phyloP scores from a whole-genome alignment of 2,329 filamentous ascomycete genomes.

The Aspergillus felis region DNA sequence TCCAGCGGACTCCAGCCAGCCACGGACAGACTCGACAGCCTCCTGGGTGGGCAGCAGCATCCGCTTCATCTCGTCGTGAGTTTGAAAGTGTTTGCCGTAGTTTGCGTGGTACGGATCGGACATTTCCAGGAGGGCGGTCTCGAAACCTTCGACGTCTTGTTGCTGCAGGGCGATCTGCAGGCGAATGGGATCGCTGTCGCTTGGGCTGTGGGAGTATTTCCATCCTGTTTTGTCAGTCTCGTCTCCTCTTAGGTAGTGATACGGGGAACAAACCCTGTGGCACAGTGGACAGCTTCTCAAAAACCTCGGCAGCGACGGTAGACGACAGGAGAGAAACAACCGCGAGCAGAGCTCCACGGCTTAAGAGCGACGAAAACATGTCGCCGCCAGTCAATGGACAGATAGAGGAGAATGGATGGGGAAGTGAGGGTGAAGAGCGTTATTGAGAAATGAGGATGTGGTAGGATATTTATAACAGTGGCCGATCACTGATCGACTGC shows the following conservation, averaged over 20 bases:
- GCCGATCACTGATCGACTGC: neutral
- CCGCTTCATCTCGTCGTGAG: constrained; percentile 46
- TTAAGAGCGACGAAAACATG: constrained; percentile 25
- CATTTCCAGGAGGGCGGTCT: constrained; percentile 46
- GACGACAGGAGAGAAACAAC: constrained; percentile 26
- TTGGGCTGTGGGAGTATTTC: constrained; percentile 27
- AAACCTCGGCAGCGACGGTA: constrained; percentile 27
- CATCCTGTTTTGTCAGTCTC: constrained; percentile 24
- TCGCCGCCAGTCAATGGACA: neutral
- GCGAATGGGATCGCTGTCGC: constrained; percentile 23
- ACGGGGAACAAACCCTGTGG: constrained; percentile 27
- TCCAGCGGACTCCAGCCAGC: constrained; percentile 45
- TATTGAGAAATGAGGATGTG: neutral
- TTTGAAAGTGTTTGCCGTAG: constrained; percentile 49
- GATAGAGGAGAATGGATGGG: too few relatives aligned
- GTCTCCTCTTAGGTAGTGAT: neutral
- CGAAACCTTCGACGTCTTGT: constrained; percentile 36
- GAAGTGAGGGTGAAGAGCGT: neutral
- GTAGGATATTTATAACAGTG: neutral
- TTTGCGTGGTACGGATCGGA: constrained; percentile 46
- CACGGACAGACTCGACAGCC: constrained; percentile 39
- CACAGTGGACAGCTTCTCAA: constrained; percentile 32
- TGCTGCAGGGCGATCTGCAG: constrained; percentile 36
- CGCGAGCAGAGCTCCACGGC: constrained; percentile 25
- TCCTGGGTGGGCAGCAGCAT: constrained; percentile 45